Conservation (phyloP, 2,329 filamentous ascomycete species). For the Monosporascus sp. region DNA sequence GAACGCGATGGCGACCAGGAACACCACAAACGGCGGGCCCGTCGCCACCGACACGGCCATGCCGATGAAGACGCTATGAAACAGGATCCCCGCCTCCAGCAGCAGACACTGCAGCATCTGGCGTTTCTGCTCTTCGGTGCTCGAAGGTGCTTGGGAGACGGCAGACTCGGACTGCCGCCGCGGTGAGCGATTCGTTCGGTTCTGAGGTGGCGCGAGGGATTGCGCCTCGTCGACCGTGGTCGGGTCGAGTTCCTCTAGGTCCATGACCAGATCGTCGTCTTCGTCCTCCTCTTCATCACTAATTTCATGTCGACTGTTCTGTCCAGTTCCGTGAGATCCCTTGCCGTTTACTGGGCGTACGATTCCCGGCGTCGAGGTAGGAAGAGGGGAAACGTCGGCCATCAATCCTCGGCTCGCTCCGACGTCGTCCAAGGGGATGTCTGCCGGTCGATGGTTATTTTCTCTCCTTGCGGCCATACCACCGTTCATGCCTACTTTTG, state of each 20-base stretch:
- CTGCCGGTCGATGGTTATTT: conserved; percentile 35
- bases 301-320: conserved; percentile 15
- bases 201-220: conserved; percentile 18
- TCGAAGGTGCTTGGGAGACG: conserved; percentile 24
- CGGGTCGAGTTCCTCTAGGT: conserved; percentile 56
- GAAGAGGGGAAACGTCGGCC: conserved; percentile 52
- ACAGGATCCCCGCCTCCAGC: conserved; percentile 77
- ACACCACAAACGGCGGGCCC: conserved; percentile 72
- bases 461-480: conserved; percentile 34
- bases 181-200: conserved; percentile 1
- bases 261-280: conserved; percentile 53
- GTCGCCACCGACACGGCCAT: conserved; percentile 81
- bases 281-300: conserved; percentile 32
- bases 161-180: conserved; percentile 18
- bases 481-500: conserved; percentile 20
- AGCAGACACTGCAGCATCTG: conserved; percentile 72
- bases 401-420: conserved; percentile 51
- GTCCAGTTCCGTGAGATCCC: conserved; percentile 7
- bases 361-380: conserved; percentile 43
- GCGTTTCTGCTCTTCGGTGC: conserved; percentile 55
- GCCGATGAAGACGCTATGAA: conserved; percentile 81
- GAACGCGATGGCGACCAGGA: conserved; percentile 74
- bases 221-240: conserved; percentile 25
- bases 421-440: conserved; percentile 47
- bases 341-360: conserved; percentile 12